Evolutionary conservation across 2,329 filamentous ascomycete genomes (phyloP).

Genomic region (Penicillium sp.): DNA sequence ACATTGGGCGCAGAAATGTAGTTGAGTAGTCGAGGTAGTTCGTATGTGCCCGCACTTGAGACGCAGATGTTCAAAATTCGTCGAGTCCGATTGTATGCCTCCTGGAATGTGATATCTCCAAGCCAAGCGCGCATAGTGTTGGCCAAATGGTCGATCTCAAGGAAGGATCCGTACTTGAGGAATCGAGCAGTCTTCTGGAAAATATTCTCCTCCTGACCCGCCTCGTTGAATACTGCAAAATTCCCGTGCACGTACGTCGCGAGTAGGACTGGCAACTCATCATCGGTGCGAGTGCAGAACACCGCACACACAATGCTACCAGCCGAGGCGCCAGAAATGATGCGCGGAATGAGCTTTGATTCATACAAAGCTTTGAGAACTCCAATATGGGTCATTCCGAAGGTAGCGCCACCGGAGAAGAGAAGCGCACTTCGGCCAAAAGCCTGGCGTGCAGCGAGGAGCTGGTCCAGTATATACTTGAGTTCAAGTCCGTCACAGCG

Average conservation of each 20-base stretch:
- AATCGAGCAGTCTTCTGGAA: constrained; percentile 65
- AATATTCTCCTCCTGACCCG: constrained; percentile 54
- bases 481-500: constrained; percentile 52
- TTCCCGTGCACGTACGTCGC: constrained; percentile 71
- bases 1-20: constrained; percentile 92
- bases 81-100: constrained; percentile 90
- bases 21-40: constrained; percentile 79
- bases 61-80: constrained; percentile 92
- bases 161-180: constrained; percentile 74
- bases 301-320: constrained; percentile 81
- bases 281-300: constrained; percentile 69
- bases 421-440: constrained; percentile 80
- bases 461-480: constrained; percentile 58
- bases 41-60: constrained; percentile 79
- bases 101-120: constrained; percentile 88
- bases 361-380: constrained; percentile 78
- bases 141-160: constrained; percentile 75
- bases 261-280: constrained; percentile 66
- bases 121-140: constrained; percentile 74
- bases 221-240: constrained; percentile 69
- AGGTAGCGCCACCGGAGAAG: constrained; percentile 78
- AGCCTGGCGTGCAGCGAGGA: constrained; percentile 67
- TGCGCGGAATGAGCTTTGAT: constrained; percentile 67
- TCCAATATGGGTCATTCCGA: constrained; percentile 88
- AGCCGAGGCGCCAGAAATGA: constrained; percentile 81